These are phyloP conservation scores for Closterium sp. DNA, from an alignment of 139 green algal genomes.

Conservation along the genomic window DNA sequence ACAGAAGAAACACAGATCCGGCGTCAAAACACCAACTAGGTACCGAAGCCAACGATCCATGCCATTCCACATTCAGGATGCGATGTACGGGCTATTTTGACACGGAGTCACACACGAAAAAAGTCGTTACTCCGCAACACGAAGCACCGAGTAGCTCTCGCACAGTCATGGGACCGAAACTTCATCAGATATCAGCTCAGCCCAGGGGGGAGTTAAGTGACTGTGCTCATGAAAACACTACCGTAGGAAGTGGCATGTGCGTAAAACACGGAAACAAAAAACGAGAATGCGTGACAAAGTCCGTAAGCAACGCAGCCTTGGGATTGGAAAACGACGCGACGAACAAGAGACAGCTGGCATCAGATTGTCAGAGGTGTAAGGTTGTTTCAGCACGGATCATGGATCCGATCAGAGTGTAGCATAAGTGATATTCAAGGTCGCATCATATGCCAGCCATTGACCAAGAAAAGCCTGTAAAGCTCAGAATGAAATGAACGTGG, in stretches of 20 bases:
- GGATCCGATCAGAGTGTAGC: background rate
- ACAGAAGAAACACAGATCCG: background rate
- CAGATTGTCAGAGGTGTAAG: background rate
- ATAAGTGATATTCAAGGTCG: background rate
- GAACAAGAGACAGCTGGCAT: background rate
- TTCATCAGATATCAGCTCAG: background rate
- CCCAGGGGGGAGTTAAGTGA: background rate
- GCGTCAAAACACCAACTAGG: background rate
- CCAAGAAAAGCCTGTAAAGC: too few species aligned
- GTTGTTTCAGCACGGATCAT: background rate
- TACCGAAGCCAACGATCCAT: background rate
- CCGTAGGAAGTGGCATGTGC: too few species aligned
- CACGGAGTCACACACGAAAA: background rate
- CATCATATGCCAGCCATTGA: background rate
- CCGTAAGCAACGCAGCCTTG: too few species aligned
- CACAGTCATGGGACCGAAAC: background rate
- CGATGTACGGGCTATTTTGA: background rate
- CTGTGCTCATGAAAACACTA: background rate
- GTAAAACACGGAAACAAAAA: background rate
- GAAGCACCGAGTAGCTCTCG: background rate
- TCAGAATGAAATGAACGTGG: too few species aligned
- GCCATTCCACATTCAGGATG: background rate
- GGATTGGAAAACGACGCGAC: too few species aligned
- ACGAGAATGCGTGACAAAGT: background rate
- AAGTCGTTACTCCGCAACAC: background rate